Conservation (phyloP, 805 yeast genomes). For the Starmerella asiatica region DNA sequence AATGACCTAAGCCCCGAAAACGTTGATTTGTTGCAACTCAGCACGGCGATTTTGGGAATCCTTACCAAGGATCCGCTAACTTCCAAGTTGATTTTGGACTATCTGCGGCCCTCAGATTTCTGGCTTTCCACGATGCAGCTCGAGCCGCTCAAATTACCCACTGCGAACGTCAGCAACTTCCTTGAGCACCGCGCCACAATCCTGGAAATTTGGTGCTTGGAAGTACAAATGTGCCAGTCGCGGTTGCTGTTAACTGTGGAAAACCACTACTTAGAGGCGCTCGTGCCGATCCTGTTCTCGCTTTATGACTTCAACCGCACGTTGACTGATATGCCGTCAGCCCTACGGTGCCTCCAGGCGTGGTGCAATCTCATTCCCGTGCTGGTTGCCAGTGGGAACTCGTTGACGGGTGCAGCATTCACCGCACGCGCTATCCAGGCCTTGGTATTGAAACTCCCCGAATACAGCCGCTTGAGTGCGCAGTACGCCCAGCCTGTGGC, state of each 20-base stretch:
- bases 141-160: constrained; percentile 16
- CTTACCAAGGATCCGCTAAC: constrained; percentile 47
- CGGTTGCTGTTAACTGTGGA: constrained; percentile 39
- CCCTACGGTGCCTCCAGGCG: constrained; percentile 54
- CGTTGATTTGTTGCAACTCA: constrained; percentile 23
- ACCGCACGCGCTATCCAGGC: constrained; percentile 64
- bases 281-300: constrained; percentile 26
- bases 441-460: constrained; percentile 62
- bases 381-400: constrained; percentile 30
- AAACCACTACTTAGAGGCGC: constrained; percentile 37
- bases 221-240: constrained; percentile 45
- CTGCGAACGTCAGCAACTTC: constrained; percentile 29
- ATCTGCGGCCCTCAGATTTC: constrained; percentile 40
- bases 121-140: constrained; percentile 39
- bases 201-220: constrained; percentile 55
- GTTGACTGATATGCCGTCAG: background rate
- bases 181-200: constrained; percentile 43
- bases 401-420: constrained; percentile 45
- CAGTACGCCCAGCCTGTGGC: constrained; percentile 62
- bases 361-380: constrained; percentile 77
- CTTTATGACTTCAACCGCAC: constrained; percentile 31
- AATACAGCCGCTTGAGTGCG: constrained; percentile 53
- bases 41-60: constrained; percentile 47
- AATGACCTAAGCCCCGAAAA: constrained; percentile 34
- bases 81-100: constrained; percentile 37